A percentile compares a stretch with the other conserved stretches of the same genome.
Conservation (phyloP, 2,329 filamentous ascomycete species). For the Trichoderma pleuroti region DNA sequence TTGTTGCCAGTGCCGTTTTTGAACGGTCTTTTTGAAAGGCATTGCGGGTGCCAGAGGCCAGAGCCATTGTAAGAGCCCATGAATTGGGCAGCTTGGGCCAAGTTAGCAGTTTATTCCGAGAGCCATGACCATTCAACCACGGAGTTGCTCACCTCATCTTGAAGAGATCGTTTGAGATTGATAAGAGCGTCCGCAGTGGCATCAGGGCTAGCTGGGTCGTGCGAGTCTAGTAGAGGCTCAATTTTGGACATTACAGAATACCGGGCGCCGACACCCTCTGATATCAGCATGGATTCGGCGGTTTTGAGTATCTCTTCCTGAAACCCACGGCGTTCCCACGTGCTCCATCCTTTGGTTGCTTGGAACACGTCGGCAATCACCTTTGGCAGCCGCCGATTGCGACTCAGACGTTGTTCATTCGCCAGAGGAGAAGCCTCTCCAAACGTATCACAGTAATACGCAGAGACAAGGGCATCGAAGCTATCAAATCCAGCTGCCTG, state of each 20-base stretch:
- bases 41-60: conserved; percentile 21
- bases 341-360: conserved; percentile 23
- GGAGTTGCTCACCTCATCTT: conserved; percentile 25
- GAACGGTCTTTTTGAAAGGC: conserved; percentile 26
- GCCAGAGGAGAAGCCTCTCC: conserved; percentile 23
- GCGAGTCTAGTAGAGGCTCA: conserved; percentile 21
- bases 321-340: conserved; percentile 28
- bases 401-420: conserved; percentile 28
- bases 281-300: conserved; percentile 23
- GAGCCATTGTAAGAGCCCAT: conserved; percentile 28
- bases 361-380: conserved; percentile 25
- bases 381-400: conserved; percentile 27
- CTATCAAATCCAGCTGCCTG: conserved; percentile 26
- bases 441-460: conserved; percentile 27
- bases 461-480: conserved; percentile 28
- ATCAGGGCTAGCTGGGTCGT: conserved; percentile 15
- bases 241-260: conserved; percentile 20
- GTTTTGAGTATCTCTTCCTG: conserved; percentile 29
- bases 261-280: conserved; percentile 19
- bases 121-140: too few species aligned
- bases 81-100: conserved; percentile 25
- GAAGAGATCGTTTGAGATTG: conserved; percentile 24
- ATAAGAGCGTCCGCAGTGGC: conserved; percentile 19
- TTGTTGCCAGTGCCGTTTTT: conserved; percentile 27
- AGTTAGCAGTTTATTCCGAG: neutral